Evolutionary conservation across 345 rosid genomes (phyloP).

Genomic region (Lepidium didymum): DNA sequence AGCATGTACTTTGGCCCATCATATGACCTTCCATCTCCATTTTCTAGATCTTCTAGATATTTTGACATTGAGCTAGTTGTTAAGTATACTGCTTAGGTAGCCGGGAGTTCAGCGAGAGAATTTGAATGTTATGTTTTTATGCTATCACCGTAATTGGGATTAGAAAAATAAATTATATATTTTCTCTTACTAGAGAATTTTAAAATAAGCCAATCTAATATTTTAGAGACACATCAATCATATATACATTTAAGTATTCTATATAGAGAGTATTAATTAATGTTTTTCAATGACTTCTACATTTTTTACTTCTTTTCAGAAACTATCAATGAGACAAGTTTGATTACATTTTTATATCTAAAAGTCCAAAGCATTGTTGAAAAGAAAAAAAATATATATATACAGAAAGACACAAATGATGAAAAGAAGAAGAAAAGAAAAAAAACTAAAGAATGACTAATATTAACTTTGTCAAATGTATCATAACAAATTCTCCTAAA

Average conservation of each 20-base stretch:
- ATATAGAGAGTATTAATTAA: neutral
- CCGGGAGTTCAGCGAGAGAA: too few relatives aligned
- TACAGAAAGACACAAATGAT: neutral
- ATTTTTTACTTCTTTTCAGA: neutral
- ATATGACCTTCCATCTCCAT: too few relatives aligned
- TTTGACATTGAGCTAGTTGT: too few relatives aligned
- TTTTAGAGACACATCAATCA: neutral
- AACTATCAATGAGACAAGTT: neutral
- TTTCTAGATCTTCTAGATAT: too few relatives aligned
- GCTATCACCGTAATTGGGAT: too few relatives aligned
- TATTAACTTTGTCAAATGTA: slow-evolving; percentile 7
- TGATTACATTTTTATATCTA: neutral
- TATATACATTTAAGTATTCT: neutral
- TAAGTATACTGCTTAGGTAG: too few relatives aligned
- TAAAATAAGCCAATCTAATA: neutral
- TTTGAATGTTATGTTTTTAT: too few relatives aligned
- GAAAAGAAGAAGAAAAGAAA: slow-evolving; percentile 1
- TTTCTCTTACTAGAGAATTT: too few relatives aligned
- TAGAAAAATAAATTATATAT: neutral
- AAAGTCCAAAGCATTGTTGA: neutral
- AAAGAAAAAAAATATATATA: neutral
- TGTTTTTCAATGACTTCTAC: neutral
- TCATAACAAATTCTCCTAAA: slow-evolving; percentile 8
- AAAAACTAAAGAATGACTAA: neutral
- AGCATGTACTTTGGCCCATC: too few relatives aligned